Base-by-base conservation (phyloP, 257 asterid genomes). In the Lithospermum erythrorhizon region DNA sequence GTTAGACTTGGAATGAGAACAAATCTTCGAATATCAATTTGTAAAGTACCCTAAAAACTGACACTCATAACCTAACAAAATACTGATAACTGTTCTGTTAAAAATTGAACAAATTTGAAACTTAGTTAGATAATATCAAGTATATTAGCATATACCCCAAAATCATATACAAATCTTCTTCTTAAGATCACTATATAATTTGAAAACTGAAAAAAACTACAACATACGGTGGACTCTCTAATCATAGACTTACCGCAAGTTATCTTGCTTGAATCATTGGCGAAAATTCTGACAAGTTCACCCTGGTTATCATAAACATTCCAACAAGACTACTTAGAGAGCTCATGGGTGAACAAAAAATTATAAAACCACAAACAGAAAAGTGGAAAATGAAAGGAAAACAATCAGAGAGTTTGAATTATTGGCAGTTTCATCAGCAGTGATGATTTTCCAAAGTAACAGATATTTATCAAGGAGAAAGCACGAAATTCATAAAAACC, bases 201-300 rank as follows among this genome's bases (percentile, higher is more conserved):
- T 35, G 14, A 11, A 41, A 41, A 41, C 17, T 35, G 3, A 41
- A 11, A 32, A 32, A 41, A 41, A 41, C 4, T 11, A 41, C 49
- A 41, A 13, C 18, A 41, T 41, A 41, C 14, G 49, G 49, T 41
- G 49, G 14, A 11, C 49, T 41, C 14, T 8, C 18, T 41, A 18
- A 41, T 11, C 17, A 32, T 11, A 55, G 72, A 76, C 97, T 76
- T 83, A 93, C 99, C 99, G 57, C 99, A 89, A 58, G 96, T 83
- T 79, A 89, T 93, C 70, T 86, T 93, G 85, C 81, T 80, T 78
- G 89, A 87, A 66, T 86, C 91, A 72, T 93, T 89, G 75, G 99
- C 99, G 72, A 86, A 93, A 65, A 83, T 77, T 71, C 96, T 80
- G 79, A 93, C 99, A 63, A 93, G 73, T 24, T 86, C 86, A 61